phyloP scores from a whole-genome alignment of 768 basidiomycete species.

The Boletus sp. region DNA sequence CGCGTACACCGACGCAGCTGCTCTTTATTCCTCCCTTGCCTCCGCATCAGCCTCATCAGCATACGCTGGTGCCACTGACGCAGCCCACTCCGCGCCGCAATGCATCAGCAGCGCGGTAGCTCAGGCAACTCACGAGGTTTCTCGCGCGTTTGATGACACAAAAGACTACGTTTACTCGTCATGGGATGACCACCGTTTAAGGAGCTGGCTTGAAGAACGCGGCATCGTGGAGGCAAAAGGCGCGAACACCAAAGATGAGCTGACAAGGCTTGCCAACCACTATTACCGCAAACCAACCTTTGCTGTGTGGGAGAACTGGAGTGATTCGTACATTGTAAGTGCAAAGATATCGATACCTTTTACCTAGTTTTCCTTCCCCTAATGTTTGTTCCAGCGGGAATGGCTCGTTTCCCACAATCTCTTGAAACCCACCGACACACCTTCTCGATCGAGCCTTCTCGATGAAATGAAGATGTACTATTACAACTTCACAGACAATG shows the following conservation, averaged over 20 bases:
- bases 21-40: conserved; percentile 49
- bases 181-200: conserved; percentile 80
- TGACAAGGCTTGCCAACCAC: conserved; percentile 64
- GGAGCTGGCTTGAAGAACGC: conserved; percentile 70
- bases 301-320: conserved; percentile 84
- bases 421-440: conserved; percentile 56
- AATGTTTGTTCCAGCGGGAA: conserved; percentile 46
- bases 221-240: conserved; percentile 64
- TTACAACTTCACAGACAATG: conserved; percentile 52
- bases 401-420: conserved; percentile 84
- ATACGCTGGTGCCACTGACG: conserved; percentile 42
- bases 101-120: conserved; percentile 42
- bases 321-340: conserved; percentile 74
- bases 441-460: conserved; percentile 52
- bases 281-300: conserved; percentile 59
- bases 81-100: conserved; percentile 37
- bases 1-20: conserved; percentile 57
- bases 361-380: neutral
- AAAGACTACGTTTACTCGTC: conserved; percentile 88
- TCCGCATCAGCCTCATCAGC: conserved; percentile 48
- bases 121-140: conserved; percentile 52
- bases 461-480: conserved; percentile 77
- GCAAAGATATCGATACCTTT: neutral
- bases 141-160: conserved; percentile 56
- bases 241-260: conserved; percentile 53